Base-by-base conservation (phyloP, 1,284 basidiomycete species). In the Cutaneotrichosporon cutaneum region DNA sequence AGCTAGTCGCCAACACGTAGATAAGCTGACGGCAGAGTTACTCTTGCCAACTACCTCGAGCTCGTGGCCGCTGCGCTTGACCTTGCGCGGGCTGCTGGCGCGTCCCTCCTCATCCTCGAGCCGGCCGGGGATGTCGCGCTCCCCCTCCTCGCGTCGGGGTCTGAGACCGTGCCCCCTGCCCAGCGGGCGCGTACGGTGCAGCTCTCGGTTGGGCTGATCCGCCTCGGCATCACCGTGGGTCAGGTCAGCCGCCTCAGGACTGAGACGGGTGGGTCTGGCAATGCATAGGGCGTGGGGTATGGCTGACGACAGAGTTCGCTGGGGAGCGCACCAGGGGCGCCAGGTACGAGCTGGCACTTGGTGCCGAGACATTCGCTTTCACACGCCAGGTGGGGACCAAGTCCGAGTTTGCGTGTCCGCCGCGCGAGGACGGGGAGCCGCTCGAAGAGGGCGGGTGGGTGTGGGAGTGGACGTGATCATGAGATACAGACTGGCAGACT, bases 91-190 rank as follows among this genome's bases (percentile, higher is more conserved):
- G 70, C 73, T 54, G 45, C 73, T 9, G 67, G 36, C 1, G n/a
- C 68, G 58, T 16, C 35, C n/a, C 61, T 77, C 3, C 61, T 75
- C 18, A 56, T 77, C 9, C 70, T 77, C 26, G 75, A 77, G 58
- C 75, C 75, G 11, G 56, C 58, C 18, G 44, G 35, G 3, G 36
- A 58, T 11, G 56, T 61, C 3, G 61, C 70, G 4, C 58, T 77
- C 10, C 75, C 75, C 2, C 69, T 77, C 55, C 47, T 70, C 24
- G 60, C 63, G 8, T 36, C 63, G 3, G 67, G 59, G 11, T 59
- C 60, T 18, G 62, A 54, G 36, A 14, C 21, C 4, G 56, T 70
- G 21, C 59, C 67, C 0, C 59, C 62, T 16, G 52, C 67, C 10
- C 65, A 62, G 6, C 58, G 69, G 24, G 65, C 67, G 30, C 68